Conservation (phyloP, 2,329 filamentous ascomycete species). For the Sporothrix mexicana region DNA sequence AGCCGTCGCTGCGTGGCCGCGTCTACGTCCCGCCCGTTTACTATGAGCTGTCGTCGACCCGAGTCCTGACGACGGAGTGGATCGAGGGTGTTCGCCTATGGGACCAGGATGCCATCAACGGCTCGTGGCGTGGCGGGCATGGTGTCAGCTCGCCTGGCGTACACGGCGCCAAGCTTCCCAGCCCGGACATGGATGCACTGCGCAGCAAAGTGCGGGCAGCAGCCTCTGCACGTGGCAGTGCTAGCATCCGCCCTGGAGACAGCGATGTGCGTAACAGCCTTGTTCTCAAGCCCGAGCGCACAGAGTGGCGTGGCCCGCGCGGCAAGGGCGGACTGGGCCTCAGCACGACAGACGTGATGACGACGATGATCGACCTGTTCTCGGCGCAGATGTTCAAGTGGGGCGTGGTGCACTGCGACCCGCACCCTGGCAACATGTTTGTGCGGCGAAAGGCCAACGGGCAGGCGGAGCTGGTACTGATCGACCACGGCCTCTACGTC, state of each 20-base stretch:
- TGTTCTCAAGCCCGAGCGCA: conserved; percentile 84
- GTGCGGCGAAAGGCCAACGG: conserved; percentile 83
- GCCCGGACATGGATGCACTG: conserved; percentile 54
- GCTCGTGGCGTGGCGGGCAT: conserved; percentile 78
- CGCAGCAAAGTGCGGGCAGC: conserved; percentile 53
- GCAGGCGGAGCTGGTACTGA: conserved; percentile 87
- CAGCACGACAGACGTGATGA: conserved; percentile 86
- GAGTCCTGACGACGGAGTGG: conserved; percentile 96
- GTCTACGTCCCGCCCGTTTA: conserved; percentile 91
- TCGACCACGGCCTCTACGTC: conserved; percentile 96
- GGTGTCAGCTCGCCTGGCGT: conserved; percentile 79
- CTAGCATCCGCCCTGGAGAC: conserved; percentile 45
- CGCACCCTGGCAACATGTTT: conserved; percentile 97
- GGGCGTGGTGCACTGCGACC: conserved; percentile 95
- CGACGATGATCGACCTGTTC: conserved; percentile 94
- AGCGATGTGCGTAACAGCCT: conserved; percentile 56
- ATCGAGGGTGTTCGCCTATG: conserved; percentile 92
- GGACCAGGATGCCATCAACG: conserved; percentile 83
- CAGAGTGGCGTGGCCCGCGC: conserved; percentile 74
- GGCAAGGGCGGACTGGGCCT: conserved; percentile 83
- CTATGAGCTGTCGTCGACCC: conserved; percentile 77
- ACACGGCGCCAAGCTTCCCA: conserved; percentile 66
- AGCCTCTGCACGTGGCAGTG: not conserved
- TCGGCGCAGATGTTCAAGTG: conserved; percentile 98
- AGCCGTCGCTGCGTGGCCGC: conserved; percentile 75